Percentiles rank a stretch among this genome's conserved stretches.
phyloP scores from a whole-genome alignment of 1,139 yeast genomes.

The Kurtzmaniella quercitrusa region DNA sequence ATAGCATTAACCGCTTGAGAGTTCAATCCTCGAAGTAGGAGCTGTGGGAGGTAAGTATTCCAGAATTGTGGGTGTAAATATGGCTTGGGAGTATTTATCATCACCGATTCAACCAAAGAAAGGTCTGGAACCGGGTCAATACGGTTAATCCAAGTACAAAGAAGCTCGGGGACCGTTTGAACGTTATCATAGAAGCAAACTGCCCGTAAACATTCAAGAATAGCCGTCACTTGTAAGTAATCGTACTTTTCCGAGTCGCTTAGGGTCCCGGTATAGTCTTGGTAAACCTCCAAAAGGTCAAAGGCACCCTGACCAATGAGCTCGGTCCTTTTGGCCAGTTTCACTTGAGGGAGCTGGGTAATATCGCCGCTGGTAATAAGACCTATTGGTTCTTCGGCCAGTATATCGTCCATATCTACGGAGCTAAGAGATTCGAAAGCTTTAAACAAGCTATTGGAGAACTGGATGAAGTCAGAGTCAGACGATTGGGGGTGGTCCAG shows the following conservation, averaged over 20 bases:
- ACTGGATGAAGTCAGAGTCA: slow-evolving; percentile 21
- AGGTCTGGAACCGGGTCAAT: slow-evolving; percentile 59
- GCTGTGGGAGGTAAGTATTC: slow-evolving; percentile 53
- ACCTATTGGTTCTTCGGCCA: slow-evolving; percentile 30
- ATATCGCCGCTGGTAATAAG: slow-evolving; percentile 16
- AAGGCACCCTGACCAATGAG: slow-evolving; percentile 22
- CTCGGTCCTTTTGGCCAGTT: slow-evolving; percentile 8
- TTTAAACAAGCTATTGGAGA: slow-evolving; percentile 32
- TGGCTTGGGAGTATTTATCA: slow-evolving; percentile 42
- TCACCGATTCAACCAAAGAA: slow-evolving; percentile 41
- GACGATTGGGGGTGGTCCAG: slow-evolving; percentile 14
- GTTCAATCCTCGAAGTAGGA: slow-evolving; percentile 61
- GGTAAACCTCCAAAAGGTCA: slow-evolving; percentile 20
- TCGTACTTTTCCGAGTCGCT: slow-evolving; percentile 14
- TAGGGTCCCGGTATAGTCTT: slow-evolving; percentile 15
- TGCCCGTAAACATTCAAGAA: slow-evolving; percentile 57
- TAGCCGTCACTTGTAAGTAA: slow-evolving; percentile 38
- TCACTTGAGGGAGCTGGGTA: slow-evolving; percentile 13
- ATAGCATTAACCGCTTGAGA: slow-evolving; percentile 50
- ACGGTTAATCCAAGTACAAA: slow-evolving; percentile 61
- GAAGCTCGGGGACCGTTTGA: slow-evolving; percentile 40
- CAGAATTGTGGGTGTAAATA: slow-evolving; percentile 59
- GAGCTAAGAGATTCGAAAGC: slow-evolving; percentile 26
- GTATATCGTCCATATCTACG: slow-evolving; percentile 21
- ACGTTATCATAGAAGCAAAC: slow-evolving; percentile 42